Conservation (phyloP, 1,284 basidiomycete species). For the Sanghuangporus weigelae region DNA sequence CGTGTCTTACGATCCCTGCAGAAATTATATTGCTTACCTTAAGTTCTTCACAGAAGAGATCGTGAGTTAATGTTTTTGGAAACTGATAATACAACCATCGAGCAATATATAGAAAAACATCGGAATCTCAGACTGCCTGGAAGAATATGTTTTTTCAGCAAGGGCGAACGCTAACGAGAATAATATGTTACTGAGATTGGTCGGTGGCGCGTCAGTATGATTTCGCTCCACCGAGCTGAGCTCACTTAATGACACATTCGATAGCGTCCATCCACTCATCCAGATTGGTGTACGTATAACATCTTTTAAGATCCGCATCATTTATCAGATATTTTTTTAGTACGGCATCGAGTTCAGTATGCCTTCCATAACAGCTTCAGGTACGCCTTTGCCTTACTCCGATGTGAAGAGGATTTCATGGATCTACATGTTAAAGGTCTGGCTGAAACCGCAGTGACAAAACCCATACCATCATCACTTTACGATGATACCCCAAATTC, state of each 20-base stretch:
- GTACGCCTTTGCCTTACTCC: slow-evolving; percentile 22
- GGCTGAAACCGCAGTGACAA: slow-evolving; percentile 49
- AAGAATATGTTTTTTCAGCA: slow-evolving; percentile 50
- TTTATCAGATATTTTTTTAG: slow-evolving; percentile 24
- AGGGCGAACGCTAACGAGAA: slow-evolving; percentile 42
- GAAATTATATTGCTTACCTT: slow-evolving; percentile 50
- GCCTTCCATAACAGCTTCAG: slow-evolving; percentile 49
- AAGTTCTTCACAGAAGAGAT: slow-evolving; percentile 52
- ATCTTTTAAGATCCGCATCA: not conserved
- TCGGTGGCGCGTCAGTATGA: slow-evolving; percentile 48
- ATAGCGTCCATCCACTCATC: slow-evolving; percentile 59
- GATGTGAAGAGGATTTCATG: not conserved
- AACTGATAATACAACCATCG: not conserved
- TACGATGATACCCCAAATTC: slow-evolving; percentile 24
- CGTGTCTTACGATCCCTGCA: slow-evolving; percentile 17
- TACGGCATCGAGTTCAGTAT: slow-evolving; percentile 59
- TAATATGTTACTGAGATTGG: slow-evolving; percentile 50
- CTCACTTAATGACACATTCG: not conserved
- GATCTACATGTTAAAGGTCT: slow-evolving; percentile 36
- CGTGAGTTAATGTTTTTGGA: not conserved
- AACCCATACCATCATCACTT: slow-evolving; percentile 29
- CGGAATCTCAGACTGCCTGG: slow-evolving; percentile 41
- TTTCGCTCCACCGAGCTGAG: not conserved
- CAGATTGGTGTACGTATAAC: slow-evolving; percentile 50
- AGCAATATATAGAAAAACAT: slow-evolving; percentile 17